Evolutionary conservation across 768 basidiomycete species (phyloP).

Genomic region (Suillus placidus): DNA sequence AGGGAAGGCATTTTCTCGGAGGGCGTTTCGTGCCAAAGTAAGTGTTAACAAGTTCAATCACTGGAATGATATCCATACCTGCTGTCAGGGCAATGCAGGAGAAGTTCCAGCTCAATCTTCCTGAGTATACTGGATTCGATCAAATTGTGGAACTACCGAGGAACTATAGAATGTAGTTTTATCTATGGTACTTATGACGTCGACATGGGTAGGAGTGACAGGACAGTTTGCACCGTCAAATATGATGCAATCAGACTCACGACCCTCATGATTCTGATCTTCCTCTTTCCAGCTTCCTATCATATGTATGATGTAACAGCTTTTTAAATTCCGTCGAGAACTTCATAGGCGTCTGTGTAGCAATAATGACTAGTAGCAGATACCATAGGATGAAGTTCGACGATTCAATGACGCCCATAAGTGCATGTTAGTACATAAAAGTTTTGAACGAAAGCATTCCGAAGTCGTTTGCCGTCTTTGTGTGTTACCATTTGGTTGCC

Average conservation of each 20-base stretch:
- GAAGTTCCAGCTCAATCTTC: slow-evolving; percentile 79
- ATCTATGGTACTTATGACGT: neutral
- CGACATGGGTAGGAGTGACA: neutral
- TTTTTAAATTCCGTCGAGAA: neutral
- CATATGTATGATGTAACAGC: neutral
- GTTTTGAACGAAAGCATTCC: too few relatives aligned
- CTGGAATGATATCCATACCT: neutral
- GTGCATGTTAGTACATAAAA: neutral
- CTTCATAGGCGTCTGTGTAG: neutral
- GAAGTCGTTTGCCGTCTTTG: neutral
- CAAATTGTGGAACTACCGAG: slow-evolving; percentile 81
- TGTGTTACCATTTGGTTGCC: neutral
- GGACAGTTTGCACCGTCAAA: neutral
- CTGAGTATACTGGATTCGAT: slow-evolving; percentile 73
- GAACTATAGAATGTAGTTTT: neutral
- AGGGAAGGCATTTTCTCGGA: slow-evolving; percentile 88
- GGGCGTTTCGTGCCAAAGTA: slow-evolving; percentile 92
- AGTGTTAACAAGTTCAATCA: slow-evolving; percentile 28
- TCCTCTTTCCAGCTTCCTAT: neutral
- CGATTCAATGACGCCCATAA: neutral
- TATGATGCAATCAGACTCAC: neutral
- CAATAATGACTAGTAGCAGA: neutral
- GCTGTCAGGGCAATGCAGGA: slow-evolving; percentile 63
- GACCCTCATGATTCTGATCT: neutral
- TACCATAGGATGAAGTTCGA: neutral